phyloP scores from a whole-genome alignment of 2,329 filamentous ascomycete species.

The Colletotrichum cuscutae region DNA sequence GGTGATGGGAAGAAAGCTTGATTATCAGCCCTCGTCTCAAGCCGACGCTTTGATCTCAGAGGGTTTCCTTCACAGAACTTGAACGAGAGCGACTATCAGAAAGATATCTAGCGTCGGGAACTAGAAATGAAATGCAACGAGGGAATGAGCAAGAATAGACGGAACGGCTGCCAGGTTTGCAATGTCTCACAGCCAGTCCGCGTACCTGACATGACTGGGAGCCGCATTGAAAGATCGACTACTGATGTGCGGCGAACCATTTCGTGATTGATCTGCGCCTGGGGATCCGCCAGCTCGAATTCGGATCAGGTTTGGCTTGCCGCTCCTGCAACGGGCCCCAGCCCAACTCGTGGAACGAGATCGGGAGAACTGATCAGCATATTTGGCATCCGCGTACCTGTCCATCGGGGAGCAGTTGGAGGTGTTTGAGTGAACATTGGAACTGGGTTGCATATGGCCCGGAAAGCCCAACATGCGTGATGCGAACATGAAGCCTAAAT shows the following conservation, averaged over 20 bases:
- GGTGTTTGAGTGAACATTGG: background rate
- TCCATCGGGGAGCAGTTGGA: background rate
- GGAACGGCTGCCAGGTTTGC: background rate
- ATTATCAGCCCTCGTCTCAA: background rate
- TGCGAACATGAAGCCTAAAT: background rate
- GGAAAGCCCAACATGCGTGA: background rate
- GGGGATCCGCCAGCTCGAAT: conserved; percentile 11
- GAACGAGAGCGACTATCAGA: background rate
- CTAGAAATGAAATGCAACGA: background rate
- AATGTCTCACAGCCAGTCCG: background rate
- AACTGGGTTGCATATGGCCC: background rate
- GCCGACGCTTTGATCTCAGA: background rate
- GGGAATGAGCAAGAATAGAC: background rate
- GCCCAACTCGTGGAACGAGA: background rate
- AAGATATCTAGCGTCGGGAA: background rate
- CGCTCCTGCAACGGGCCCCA: background rate
- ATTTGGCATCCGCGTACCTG: background rate
- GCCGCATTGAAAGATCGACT: conserved; percentile 14
- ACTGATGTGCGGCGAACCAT: conserved; percentile 3
- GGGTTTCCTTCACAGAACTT: background rate
- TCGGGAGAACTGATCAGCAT: background rate
- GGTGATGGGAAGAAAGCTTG: background rate
- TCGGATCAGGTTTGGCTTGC: background rate
- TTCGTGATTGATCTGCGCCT: conserved; percentile 10
- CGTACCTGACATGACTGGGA: background rate